phyloP scores from a whole-genome alignment of 805 yeast genomes.

The Spencermartinsiella europaea region DNA sequence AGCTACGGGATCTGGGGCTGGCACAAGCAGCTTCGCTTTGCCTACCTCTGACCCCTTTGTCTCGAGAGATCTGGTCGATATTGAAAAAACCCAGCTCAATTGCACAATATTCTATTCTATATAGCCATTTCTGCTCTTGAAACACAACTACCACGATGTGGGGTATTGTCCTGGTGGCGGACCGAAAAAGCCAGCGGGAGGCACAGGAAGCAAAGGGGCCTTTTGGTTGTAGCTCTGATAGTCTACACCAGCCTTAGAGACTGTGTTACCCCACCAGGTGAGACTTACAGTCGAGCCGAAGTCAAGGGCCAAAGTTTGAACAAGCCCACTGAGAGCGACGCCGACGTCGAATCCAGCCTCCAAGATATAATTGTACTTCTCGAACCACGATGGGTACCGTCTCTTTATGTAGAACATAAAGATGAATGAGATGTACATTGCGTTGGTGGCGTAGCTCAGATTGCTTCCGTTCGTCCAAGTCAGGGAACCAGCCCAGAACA shows the following conservation, averaged over 20 bases:
- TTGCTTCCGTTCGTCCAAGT: slow-evolving; percentile 9
- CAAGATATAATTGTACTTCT: slow-evolving; percentile 46
- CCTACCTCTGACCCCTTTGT: too few relatives aligned
- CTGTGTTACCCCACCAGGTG: slow-evolving; percentile 58
- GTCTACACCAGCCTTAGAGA: slow-evolving; percentile 7
- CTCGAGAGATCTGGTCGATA: too few relatives aligned
- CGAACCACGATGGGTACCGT: slow-evolving; percentile 47
- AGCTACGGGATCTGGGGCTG: too few relatives aligned
- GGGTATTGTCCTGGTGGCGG: slow-evolving; percentile 19
- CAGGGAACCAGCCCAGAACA: slow-evolving; percentile 6
- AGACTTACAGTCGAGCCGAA: slow-evolving; percentile 34
- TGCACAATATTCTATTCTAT: too few relatives aligned
- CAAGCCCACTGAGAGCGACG: slow-evolving; percentile 43
- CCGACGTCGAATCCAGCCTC: slow-evolving; percentile 48
- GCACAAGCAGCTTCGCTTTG: too few relatives aligned
- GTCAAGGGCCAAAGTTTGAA: slow-evolving; percentile 41
- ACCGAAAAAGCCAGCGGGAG: slow-evolving; percentile 8
- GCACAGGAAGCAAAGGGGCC: slow-evolving; percentile 3
- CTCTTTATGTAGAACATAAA: slow-evolving; percentile 43
- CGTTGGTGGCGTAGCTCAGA: slow-evolving; percentile 33
- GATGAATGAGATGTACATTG: slow-evolving; percentile 36
- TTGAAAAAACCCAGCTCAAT: too few relatives aligned
- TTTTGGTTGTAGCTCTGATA: background rate
- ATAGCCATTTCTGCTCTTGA: too few relatives aligned
- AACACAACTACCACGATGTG: slow-evolving; percentile 1